Base-by-base conservation (phyloP, 441 rosid species). In the Metrosideros polymorpha region DNA sequence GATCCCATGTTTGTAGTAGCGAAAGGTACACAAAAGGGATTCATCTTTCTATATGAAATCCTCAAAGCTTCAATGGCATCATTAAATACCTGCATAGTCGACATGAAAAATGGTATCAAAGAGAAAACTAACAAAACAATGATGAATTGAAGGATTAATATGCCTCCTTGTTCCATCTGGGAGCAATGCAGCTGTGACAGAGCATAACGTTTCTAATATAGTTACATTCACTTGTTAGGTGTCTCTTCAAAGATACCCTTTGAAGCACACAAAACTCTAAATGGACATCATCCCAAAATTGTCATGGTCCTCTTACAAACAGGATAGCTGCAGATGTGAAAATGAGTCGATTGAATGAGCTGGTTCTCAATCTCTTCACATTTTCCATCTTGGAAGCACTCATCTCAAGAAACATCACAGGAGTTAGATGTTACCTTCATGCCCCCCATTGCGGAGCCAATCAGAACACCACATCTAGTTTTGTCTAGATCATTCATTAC, bases 1-100 rank as follows among this genome's bases (percentile, higher is more conserved):
- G 99, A 97, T 89, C 99, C 99, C 99, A 96, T 96, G 89, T 97
- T 97, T 86, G 99, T 96, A 85, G 99, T 94, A 2, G 99, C 99
- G 87, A 95, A 97, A 82, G 99, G 99, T 57, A 97, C 97, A 61
- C 98, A 96, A 76, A 97, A 97, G 83, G 98, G 99, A 90, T 95
- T 97, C 99, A 97, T 93, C 90, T 97, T 97, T 93, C 86, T 93
- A 89, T 97, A 95, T 18, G 98, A 95, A 89, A 94, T 91, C 92
- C 93, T 94, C 88, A 96, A 88, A 87, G 99, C 99, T 91, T 96
- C 98, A 87, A 97, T 92, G 35, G 97, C 98, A 92, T 97, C 99
- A 83, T 93, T 82, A 89, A 97, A 97, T 53, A 97, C 98, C 99
- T 97, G 93, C 87, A 85, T 59, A 76, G n/a, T 71, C 22, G 79